Percentiles rank a stretch among this genome's conserved stretches.
Conservation (phyloP, 2,329 filamentous ascomycete species). For the Colletotrichum destructivum region DNA sequence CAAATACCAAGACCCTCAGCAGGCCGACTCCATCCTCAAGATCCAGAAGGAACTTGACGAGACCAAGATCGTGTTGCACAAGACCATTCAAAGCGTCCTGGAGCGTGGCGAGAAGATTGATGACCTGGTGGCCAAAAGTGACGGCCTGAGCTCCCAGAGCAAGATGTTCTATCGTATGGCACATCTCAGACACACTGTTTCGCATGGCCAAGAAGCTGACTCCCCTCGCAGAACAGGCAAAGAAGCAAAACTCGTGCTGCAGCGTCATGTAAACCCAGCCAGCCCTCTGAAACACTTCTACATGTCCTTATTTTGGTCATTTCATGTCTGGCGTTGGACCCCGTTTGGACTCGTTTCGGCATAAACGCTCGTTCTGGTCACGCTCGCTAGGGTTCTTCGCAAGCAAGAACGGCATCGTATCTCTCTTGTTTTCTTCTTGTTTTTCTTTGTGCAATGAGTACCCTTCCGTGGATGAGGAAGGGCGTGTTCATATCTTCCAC, state of each 20-base stretch:
- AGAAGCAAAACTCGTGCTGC: conserved; percentile 87
- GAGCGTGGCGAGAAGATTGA: conserved; percentile 98
- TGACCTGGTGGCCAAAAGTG: conserved; percentile 92
- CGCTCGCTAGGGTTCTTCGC: conserved; percentile 29
- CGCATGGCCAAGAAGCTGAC: conserved; percentile 1
- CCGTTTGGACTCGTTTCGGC: conserved; percentile 37
- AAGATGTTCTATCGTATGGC: conserved; percentile 95
- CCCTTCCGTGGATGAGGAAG: not conserved
- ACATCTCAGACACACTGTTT: not conserved
- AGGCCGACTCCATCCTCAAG: conserved; percentile 93
- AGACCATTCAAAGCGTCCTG: conserved; percentile 91
- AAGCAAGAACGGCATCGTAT: conserved; percentile 17
- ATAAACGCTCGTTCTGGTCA: conserved; percentile 36
- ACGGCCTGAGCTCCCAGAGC: conserved; percentile 89
- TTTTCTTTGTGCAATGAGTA: not conserved
- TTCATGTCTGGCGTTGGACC: conserved; percentile 49
- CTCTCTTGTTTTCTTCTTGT: not conserved
- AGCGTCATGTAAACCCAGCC: conserved; percentile 72
- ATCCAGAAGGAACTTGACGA: conserved; percentile 98
- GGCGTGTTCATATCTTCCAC: conserved; percentile 28
- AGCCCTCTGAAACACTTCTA: not conserved
- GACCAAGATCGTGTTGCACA: conserved; percentile 97
- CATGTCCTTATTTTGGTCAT: conserved; percentile 21
- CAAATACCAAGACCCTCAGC: conserved; percentile 86
- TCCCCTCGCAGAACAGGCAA: conserved; percentile 70